A percentile compares a stretch with the other conserved stretches of the same genome.
These are phyloP conservation scores for Trametes punicea DNA, from an alignment of 768 basidiomycete species.

Conservation along the genomic window DNA sequence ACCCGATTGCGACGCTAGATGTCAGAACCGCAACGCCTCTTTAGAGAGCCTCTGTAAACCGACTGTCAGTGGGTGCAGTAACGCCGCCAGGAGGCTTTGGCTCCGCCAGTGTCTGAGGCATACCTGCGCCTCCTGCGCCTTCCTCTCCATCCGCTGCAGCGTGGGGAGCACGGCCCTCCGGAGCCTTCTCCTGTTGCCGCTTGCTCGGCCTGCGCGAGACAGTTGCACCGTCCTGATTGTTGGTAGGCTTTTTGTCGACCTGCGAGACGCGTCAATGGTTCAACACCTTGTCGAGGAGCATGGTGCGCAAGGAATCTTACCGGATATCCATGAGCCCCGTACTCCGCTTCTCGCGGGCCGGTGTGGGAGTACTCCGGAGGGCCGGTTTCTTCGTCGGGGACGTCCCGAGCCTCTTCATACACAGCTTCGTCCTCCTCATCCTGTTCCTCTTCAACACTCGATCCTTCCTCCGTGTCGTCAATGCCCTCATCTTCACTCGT, in stretches of 20 bases:
- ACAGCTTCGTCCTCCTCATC: constrained; percentile 47
- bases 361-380: constrained; percentile 60
- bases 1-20: too few relatives aligned
- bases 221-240: constrained; percentile 30
- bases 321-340: constrained; percentile 33
- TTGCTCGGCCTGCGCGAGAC: constrained; percentile 47
- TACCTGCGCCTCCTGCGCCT: background rate
- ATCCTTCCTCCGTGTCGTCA: constrained; percentile 58
- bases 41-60: constrained; percentile 29
- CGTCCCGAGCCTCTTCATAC: constrained; percentile 45
- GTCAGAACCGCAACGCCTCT: too few relatives aligned
- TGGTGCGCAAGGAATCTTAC: constrained; percentile 30
- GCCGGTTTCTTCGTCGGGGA: constrained; percentile 42
- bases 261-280: constrained; percentile 23
- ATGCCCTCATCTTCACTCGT: constrained; percentile 70
- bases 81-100: constrained; percentile 6
- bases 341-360: constrained; percentile 37
- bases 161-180: constrained; percentile 50
- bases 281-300: constrained; percentile 1
- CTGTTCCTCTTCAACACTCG: constrained; percentile 49
- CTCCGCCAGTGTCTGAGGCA: background rate
- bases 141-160: constrained; percentile 21
- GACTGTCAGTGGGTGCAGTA: constrained; percentile 26
- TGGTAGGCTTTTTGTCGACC: constrained; percentile 45
- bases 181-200: constrained; percentile 72